Evolutionary conservation across 352 stramenopile species (phyloP), one percentile per base, ranked within the genome.

Genomic region (Phytophthora meadii): DNA sequence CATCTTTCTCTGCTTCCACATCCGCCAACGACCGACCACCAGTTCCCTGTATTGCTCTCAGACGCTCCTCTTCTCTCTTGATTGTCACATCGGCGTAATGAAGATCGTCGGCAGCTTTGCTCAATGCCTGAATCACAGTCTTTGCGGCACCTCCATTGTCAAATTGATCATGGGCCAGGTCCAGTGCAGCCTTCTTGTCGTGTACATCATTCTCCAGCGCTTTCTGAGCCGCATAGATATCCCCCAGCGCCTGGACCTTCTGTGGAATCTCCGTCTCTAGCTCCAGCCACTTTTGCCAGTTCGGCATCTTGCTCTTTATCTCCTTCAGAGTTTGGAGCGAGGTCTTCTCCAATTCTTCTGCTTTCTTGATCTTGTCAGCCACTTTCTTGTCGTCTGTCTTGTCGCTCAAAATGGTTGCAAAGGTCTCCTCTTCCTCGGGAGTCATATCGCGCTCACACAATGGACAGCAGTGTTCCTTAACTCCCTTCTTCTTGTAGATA

Each of bases 401-500:
- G 14, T 89, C 74, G 40, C 83, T 80, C 32, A 96, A 77, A 36
- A 79, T 77, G n/a, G 66, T 62, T 19, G 80, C 61, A 32, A 94
- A 96, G 12, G 77, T 63, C 19, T 82, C 59, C 19, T 86, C 78
- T 68, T 96, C 86, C 5, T 76, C 65, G 1, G 61, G 57, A n/a
- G 42, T 79, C 77, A 96, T 81, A 9, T 72, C 74, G 10, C 88
- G 82, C 17, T 79, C 68, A 52, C 88, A 96, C 3, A 96, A 55
- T 3, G 88, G 88, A 32, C 88, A 96, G 40, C 82, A 92, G 25
- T 91, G 79, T 0, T 96, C 88, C 25, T 84, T 89, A 7, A 92
- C 68, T 6, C 88, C 88, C 50, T 94, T 95, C 39, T 90, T 81
- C 68, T 89, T 92, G 68, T 90, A 94, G n/a, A 92, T 86, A 8